These are phyloP conservation scores for Collybia mongolica DNA, from an alignment of 768 basidiomycete species.

Conservation along the genomic window DNA sequence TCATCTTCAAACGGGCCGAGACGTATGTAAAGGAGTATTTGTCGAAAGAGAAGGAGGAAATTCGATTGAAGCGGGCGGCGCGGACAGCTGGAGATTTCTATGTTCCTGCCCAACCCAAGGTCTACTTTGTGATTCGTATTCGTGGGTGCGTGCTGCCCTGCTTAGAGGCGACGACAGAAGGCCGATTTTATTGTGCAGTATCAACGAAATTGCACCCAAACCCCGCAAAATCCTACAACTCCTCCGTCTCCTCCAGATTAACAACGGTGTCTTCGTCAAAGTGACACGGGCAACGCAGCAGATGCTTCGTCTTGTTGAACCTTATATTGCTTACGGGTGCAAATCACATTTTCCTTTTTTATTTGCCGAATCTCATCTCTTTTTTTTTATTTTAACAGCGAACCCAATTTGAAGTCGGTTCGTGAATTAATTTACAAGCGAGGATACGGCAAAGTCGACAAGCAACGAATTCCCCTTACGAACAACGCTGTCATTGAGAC, in stretches of 20 bases:
- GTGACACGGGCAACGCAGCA: slow-evolving; percentile 95
- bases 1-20: slow-evolving; percentile 99
- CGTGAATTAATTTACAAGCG: slow-evolving; percentile 99
- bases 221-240: slow-evolving; percentile 99
- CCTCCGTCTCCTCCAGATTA: slow-evolving; percentile 98
- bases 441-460: slow-evolving; percentile 97
- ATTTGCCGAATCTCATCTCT: not conserved
- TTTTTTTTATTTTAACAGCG: slow-evolving; percentile 44
- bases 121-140: slow-evolving; percentile 97
- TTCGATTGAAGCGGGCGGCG: slow-evolving; percentile 91
- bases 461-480: slow-evolving; percentile 93
- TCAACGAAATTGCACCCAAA: slow-evolving; percentile 99
- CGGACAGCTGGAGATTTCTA: slow-evolving; percentile 94
- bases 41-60: slow-evolving; percentile 90
- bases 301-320: slow-evolving; percentile 97
- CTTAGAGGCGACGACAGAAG: not conserved
- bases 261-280: slow-evolving; percentile 98
- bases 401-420: slow-evolving; percentile 95
- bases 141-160: slow-evolving; percentile 68
- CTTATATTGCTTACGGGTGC: slow-evolving; percentile 96
- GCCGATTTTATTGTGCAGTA: slow-evolving; percentile 51
- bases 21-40: slow-evolving; percentile 97
- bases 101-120: slow-evolving; percentile 94
- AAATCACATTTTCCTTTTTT: slow-evolving; percentile 17
- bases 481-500: slow-evolving; percentile 94